Base-by-base conservation (phyloP, 306 rosid species). In the Lathyrus sativus region DNA sequence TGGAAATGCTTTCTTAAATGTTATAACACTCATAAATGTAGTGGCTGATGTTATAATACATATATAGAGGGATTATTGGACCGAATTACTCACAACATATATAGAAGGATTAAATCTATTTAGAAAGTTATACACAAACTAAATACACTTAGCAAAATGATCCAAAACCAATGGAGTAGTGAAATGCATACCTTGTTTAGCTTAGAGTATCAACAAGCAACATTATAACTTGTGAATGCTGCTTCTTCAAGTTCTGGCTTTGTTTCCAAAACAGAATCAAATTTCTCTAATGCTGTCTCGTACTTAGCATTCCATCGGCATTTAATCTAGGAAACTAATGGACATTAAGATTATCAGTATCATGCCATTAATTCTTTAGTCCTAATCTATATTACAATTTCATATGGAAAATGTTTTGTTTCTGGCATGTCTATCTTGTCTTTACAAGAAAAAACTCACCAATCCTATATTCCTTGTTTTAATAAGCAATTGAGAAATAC, bases 121-220 rank as follows among this genome's bases (percentile, higher is more conserved):
- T 3, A 26, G 29, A 26, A 26, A 26, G 29, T 26, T 26, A 3
- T 26, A 26, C 29, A 3, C 29, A 3, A 4, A 26, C 29, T 26
- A 26, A 26, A 26, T 26, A 26, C 29, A 26, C 29, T 26, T 4
- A 3, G 4, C 29, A 26, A 26, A 26, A 26, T 26, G 29, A 26
- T 26, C 29, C 29, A 3, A 26, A 26, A 26, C 29, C 0, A 26
- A 26, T 26, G 29, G 3, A 43, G 15, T 11, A 43, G 48, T 43
- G 14, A 43, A 43, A 43, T 11, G 48, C 48, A 43, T 83, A 89
- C 98, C 96, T 24, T 1, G 76, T 89, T 86, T 73, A 92, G 91
- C 80, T 87, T 91, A 55, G 98, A 85, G 75, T 92, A 92, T 65
- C 95, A 89, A 57, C 92, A 92, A 45, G 96, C 91, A 61, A 89